phyloP scores from a whole-genome alignment of 2,329 filamentous ascomycete species.

The Aspergillus luchuensis region DNA sequence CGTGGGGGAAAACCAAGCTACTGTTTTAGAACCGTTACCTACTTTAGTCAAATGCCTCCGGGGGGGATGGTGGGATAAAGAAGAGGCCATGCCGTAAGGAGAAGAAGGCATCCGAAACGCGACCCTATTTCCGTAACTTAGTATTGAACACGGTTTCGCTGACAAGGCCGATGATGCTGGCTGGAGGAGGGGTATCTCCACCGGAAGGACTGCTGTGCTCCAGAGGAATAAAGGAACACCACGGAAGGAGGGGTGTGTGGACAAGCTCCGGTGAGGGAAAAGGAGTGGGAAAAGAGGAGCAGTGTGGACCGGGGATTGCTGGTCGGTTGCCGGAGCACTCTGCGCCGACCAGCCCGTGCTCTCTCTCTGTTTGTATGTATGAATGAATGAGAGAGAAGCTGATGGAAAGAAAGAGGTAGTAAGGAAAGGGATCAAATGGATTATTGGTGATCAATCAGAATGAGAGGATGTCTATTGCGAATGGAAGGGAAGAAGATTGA shows the following conservation, averaged over 20 bases:
- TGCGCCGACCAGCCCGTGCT: not conserved
- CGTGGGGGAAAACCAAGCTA: too few relatives aligned
- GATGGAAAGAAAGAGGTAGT: not conserved
- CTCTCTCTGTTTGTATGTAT: not conserved
- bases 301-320: slow-evolving; percentile 11
- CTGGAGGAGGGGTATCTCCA: not conserved
- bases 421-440: not conserved
- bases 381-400: not conserved
- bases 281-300: not conserved
- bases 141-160: not conserved
- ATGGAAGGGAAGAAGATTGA: not conserved
- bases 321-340: slow-evolving; percentile 5
- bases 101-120: too few relatives aligned
- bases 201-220: not conserved
- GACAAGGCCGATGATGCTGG: not conserved
- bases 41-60: too few relatives aligned
- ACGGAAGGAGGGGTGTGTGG: not conserved
- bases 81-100: too few relatives aligned
- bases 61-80: too few relatives aligned
- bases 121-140: not conserved
- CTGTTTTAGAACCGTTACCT: too few relatives aligned
- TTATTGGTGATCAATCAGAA: not conserved
- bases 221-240: not conserved
- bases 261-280: slow-evolving; percentile 6
- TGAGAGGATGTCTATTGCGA: not conserved